Evolutionary conservation across 352 stramenopile species (phyloP), one percentile per base, ranked within the genome.

Genomic region (Globisporangium carolinianum): DNA sequence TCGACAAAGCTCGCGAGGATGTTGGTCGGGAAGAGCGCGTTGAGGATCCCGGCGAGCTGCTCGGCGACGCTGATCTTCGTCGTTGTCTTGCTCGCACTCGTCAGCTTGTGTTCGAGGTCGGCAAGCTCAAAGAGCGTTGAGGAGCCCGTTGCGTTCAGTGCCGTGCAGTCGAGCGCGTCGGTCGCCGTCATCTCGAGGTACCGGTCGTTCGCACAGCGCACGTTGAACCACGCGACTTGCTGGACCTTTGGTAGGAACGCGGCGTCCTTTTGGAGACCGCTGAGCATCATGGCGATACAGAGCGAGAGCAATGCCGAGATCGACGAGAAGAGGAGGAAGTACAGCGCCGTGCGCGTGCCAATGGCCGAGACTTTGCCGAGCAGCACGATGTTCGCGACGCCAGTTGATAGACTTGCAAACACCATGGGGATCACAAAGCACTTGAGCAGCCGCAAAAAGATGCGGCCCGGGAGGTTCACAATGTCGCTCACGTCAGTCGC

Each of bases 401-500:
- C 75, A 4, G 77, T 84, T 7, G 77, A 67, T 39, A 89, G 56
- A 64, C 71, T 85, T 39, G 71, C 81, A 50, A 89, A 89, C 3
- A 89, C 73, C 76, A 89, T 86, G 17, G 76, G 79, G 35, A 84
- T 60, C 47, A 84, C 75, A 48, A 84, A 73, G 51, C 72, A 79
- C 53, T 78, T 77, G 38, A 84, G 61, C 15, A 78, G 52, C 48
- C 75, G 67, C 32, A 84, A 53, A 53, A 84, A 82, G 15, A 84
- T 58, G 36, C 66, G 65, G 1, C 72, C 74, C 0, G 74, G 74
- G 0, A 84, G n/a, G 24, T 67, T 67, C 15, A 84, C 68, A 15
- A 81, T 58, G 36, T 43, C 57, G 39, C 56, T 72, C 8, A 81
- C 51, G 43, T 79, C 70, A 0, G 59, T 37, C 5, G 72, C 75